Percentiles rank a stretch among this genome's conserved stretches.
Conservation (phyloP, 2,329 filamentous ascomycete genomes). For the Chaetothyriales sp. region DNA sequence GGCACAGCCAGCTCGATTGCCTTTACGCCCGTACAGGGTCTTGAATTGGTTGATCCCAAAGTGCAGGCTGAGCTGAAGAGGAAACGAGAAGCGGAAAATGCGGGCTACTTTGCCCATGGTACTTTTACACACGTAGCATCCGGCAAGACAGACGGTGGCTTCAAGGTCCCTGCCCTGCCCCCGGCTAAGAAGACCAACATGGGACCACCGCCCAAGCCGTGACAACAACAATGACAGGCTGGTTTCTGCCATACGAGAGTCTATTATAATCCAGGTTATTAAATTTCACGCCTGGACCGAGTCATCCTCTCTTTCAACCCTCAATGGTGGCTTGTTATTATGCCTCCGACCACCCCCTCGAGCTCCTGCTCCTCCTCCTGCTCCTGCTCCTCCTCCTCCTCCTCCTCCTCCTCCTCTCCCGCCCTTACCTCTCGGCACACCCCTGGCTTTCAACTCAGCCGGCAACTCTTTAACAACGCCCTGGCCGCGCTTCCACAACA, state of each 20-base stretch:
- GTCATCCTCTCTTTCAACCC: not conserved
- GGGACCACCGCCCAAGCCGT: slow-evolving; percentile 26
- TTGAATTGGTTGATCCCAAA: slow-evolving; percentile 91
- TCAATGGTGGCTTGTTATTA: not conserved
- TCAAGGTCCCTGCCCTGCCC: slow-evolving; percentile 70
- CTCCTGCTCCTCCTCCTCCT: slow-evolving; percentile 21
- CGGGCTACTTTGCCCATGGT: slow-evolving; percentile 94
- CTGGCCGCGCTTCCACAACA: slow-evolving; percentile 49
- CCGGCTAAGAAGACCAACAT: slow-evolving; percentile 56
- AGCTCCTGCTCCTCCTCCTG: slow-evolving; percentile 3
- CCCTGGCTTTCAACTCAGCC: slow-evolving; percentile 28
- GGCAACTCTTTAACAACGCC: slow-evolving; percentile 35
- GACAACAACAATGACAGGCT: not conserved
- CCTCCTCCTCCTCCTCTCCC: slow-evolving; percentile 5
- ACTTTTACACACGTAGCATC: slow-evolving; percentile 69
- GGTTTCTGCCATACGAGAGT: too few species aligned
- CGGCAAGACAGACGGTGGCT: slow-evolving; percentile 39
- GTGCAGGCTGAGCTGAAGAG: slow-evolving; percentile 71
- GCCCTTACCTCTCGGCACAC: slow-evolving; percentile 22
- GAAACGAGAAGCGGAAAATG: slow-evolving; percentile 87
- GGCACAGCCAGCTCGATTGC: slow-evolving; percentile 77
- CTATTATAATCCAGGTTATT: too few species aligned
- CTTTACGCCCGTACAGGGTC: slow-evolving; percentile 85
- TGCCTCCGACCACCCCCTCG: not conserved
- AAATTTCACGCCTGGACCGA: not conserved